These are phyloP conservation scores for Atractiella rhizophila DNA, from an alignment of 768 basidiomycete species.

Conservation along the genomic window DNA sequence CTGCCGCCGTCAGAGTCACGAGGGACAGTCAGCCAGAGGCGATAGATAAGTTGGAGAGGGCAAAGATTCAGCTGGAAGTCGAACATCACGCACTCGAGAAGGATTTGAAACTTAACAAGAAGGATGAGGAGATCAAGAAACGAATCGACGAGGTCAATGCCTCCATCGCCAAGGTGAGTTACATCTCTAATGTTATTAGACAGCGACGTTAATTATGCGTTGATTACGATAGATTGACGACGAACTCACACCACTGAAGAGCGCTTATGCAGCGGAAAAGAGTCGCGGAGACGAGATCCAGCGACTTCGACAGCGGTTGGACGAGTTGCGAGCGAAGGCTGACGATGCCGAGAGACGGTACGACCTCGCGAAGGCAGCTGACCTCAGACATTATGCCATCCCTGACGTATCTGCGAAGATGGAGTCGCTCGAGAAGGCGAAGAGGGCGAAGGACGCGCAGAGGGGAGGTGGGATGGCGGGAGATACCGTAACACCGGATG, in stretches of 20 bases:
- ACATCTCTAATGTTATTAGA: too few relatives aligned
- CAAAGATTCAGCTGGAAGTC: conserved; percentile 70
- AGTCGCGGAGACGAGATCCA: conserved; percentile 20
- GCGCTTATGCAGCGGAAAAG: conserved; percentile 16
- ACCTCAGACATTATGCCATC: conserved; percentile 71
- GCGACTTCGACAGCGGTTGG: conserved; percentile 48
- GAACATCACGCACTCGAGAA: conserved; percentile 83
- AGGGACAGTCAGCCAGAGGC: conserved; percentile 84
- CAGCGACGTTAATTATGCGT: too few relatives aligned
- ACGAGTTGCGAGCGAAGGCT: conserved; percentile 69
- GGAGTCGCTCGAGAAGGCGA: conserved; percentile 34
- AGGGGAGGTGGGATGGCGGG: conserved; percentile 17
- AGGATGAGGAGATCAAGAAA: conserved; percentile 40
- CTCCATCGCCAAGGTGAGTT: too few relatives aligned
- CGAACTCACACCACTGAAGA: conserved; percentile 25
- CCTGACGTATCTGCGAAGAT: conserved; percentile 48
- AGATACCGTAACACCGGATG: conserved; percentile 31
- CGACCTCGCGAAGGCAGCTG: conserved; percentile 42
- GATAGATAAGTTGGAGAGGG: conserved; percentile 69
- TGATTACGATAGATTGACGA: conserved; percentile 36
- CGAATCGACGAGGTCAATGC: conserved; percentile 58
- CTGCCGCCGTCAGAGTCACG: conserved; percentile 63
- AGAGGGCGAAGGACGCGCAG: conserved; percentile 36
- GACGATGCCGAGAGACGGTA: conserved; percentile 76
- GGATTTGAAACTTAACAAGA: conserved; percentile 57